Evolutionary conservation across 805 yeast genomes (phyloP).

Genomic region (Cyberlindnera americana): DNA sequence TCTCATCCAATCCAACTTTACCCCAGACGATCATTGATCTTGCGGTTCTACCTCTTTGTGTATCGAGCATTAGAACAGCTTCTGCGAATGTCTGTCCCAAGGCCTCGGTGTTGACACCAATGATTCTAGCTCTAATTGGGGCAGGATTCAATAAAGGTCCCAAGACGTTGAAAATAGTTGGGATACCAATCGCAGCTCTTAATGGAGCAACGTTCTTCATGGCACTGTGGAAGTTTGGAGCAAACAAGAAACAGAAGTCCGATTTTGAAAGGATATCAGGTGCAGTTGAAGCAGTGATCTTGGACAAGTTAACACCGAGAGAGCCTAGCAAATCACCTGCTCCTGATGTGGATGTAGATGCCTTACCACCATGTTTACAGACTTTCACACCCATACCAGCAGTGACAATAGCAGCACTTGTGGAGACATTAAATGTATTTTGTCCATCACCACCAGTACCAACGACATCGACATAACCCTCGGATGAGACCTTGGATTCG

Average conservation of each 20-base stretch:
- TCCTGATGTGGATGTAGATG: conserved; percentile 89
- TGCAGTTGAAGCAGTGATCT: conserved; percentile 60
- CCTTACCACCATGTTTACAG: conserved; percentile 97
- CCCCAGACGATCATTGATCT: conserved; percentile 91
- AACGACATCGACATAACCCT: conserved; percentile 78
- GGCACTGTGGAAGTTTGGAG: conserved; percentile 92
- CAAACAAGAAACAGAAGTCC: conserved; percentile 69
- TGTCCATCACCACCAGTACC: conserved; percentile 99
- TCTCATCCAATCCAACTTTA: conserved; percentile 86
- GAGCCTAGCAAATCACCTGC: conserved; percentile 83
- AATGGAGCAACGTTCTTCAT: conserved; percentile 79
- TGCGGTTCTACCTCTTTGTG: conserved; percentile 38
- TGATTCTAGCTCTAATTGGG: conserved; percentile 69
- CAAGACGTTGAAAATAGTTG: conserved; percentile 88
- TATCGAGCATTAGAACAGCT: conserved; percentile 66
- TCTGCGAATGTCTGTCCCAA: conserved; percentile 83
- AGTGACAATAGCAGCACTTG: conserved; percentile 90
- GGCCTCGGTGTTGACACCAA: conserved; percentile 82
- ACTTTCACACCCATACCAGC: conserved; percentile 82
- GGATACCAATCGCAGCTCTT: conserved; percentile 79
- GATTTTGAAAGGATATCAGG: conserved; percentile 51
- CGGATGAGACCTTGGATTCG: conserved; percentile 38
- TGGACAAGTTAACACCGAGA: conserved; percentile 78
- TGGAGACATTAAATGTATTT: conserved; percentile 93
- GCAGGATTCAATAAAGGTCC: conserved; percentile 96